Evolutionary conservation across 164 flowering plant species (phyloP), one percentile per base, ranked within the genome.

Genomic region (Malania oleifera): DNA sequence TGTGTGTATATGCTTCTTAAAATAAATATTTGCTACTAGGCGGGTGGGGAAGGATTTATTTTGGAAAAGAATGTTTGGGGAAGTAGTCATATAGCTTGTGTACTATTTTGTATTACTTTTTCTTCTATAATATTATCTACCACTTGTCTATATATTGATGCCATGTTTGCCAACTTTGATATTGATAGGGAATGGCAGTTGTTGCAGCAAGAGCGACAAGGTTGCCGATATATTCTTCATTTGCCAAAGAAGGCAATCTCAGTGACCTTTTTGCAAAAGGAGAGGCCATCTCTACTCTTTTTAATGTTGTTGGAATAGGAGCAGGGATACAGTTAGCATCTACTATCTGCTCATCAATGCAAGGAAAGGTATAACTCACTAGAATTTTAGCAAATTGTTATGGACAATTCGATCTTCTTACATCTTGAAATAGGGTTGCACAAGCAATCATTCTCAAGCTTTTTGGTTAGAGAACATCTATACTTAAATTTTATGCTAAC

Each of bases 131-230:
- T n/a, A n/a, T 8, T n/a, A n/a, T 19, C 31, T 28, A 1, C 17
- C 11, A 25, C 5, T 37, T 47, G 39, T 7, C 47, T 58, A 14
- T 24, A 1, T 58, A n/a, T 52, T 28, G 46, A 53, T 27, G 12
- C 35, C 41, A 14, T 6, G 23, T 52, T 28, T 15, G 23, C 23
- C 44, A 19, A 2, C 47, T 60, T 27, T 26, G 52, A 22, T 27
- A 28, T 43, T 74, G 57, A 53, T 70, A 93, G 96, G 98, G 98
- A 67, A 90, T 93, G 96, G 97, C 97, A 47, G 87, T 83, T 63
- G 98, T 93, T 74, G 97, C 98, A 19, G 97, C 98, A 62, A 86
- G 98, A 76, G 96, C 98, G 20, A 93, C 98, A 40, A 73, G 98
- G 61, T 71, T 93, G 60, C 97, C 98, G 2, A 82, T 93, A 68